Evolutionary conservation across 306 rosid genomes (phyloP).

Genomic region (cucumber (Cucumis sativus)): Cucumber_9930_V3 NC_026655.2:24562001-24562500

Average conservation of each 20-base stretch:
- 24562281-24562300: background rate
- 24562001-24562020: background rate
- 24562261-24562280: background rate
- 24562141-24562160: constrained; percentile 90
- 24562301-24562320: background rate
- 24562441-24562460: constrained; percentile 45
- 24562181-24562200: constrained; percentile 73
- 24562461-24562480: constrained; percentile 38
- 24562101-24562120: background rate
- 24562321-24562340: constrained; percentile 2
- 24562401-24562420: constrained; percentile 54
- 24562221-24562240: constrained; percentile 93
- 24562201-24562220: constrained; percentile 80
- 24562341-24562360: constrained; percentile 72
- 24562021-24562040: background rate
- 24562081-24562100: background rate
- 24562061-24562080: background rate
- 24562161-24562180: constrained; percentile 52
- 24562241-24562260: constrained; percentile 94
- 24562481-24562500: background rate
- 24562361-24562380: constrained; percentile 70
- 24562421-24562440: constrained; percentile 28
- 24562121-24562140: constrained; percentile 59
- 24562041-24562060: background rate
- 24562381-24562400: constrained; percentile 54